Base-by-base conservation (phyloP, 2,329 filamentous ascomycete species). In the Hypoxylon sp. region DNA sequence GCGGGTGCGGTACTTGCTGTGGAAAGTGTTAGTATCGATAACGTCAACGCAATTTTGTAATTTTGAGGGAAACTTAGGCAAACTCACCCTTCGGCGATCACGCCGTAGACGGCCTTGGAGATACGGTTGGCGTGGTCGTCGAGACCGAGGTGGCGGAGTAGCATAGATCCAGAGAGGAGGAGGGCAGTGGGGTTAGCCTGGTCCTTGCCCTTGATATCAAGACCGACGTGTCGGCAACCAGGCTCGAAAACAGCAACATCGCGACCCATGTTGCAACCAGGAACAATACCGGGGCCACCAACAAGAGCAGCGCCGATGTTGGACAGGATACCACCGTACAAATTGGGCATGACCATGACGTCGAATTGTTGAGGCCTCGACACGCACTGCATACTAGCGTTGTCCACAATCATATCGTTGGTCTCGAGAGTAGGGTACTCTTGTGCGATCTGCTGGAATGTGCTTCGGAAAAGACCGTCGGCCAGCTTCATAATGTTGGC, bases 401-500 rank as follows among this genome's bases (percentile, higher is more conserved):
- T 99, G 86, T 99, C 96, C 83, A 99, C 96, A 83, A 99, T 99
- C 95, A 99, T 98, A 86, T 99, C 96, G 87, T 97, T 97, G 80
- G 91, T 92, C 87, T 98, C 93, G 76, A 99, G 88, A 71, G 93
- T 97, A 67, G 96, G 95, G 86, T 96, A 99, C 82, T 97, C 94
- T 86, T 97, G 92, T 74, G 94, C 93, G 75, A 96, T 91, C 78
- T 91, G 88, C 87, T 97, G 94, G 88, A 98, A 97, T 75, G 96
- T 98, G 86, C 91, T 95, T 82, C 96, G 92, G 93, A 99, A 99
- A 64, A 99, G 92, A 84, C 96, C 96, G 77, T 99, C 96, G 81
- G 94, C 95, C 67, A 99, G 89, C 90, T 99, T 99, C 96, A 99
- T 99, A 87, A 99, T 99, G 89, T 99, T 99, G 85, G 96, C 96